phyloP scores from a whole-genome alignment of 208 protist species.

The Strigomonas galati region DNA sequence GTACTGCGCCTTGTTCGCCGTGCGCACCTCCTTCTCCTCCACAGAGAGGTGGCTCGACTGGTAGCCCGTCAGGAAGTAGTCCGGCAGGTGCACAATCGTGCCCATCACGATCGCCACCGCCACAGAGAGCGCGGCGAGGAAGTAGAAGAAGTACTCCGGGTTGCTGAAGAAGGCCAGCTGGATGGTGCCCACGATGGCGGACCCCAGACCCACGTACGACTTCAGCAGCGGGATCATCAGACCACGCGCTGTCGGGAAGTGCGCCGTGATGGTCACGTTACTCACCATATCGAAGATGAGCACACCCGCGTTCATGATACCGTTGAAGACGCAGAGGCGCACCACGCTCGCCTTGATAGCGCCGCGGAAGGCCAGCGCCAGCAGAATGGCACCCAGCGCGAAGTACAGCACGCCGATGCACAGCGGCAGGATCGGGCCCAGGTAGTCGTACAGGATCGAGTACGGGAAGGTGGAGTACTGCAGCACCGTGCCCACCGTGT shows the following conservation, averaged over 20 bases:
- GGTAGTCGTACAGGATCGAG: slow-evolving; percentile 47
- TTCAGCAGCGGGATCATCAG: slow-evolving; percentile 52
- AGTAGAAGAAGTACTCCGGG: slow-evolving; percentile 45
- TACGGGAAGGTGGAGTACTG: slow-evolving; percentile 35
- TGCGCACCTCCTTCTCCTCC: slow-evolving; percentile 33
- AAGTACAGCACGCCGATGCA: slow-evolving; percentile 28
- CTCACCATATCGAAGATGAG: slow-evolving; percentile 35
- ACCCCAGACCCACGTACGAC: slow-evolving; percentile 59
- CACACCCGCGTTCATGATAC: slow-evolving; percentile 20
- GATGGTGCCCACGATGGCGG: slow-evolving; percentile 43
- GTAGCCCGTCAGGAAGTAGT: slow-evolving; percentile 52
- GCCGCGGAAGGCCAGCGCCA: slow-evolving; percentile 44
- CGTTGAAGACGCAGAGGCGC: slow-evolving; percentile 19
- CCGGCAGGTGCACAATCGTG: slow-evolving; percentile 32
- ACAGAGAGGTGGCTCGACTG: slow-evolving; percentile 27
- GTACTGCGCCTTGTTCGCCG: slow-evolving; percentile 38
- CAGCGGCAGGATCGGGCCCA: slow-evolving; percentile 36
- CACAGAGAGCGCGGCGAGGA: slow-evolving; percentile 22
- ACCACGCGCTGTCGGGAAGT: slow-evolving; percentile 50
- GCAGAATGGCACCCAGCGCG: slow-evolving; percentile 26
- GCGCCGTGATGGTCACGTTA: slow-evolving; percentile 39
- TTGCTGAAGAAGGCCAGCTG: slow-evolving; percentile 49
- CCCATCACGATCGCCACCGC: neutral
- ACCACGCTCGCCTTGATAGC: slow-evolving; percentile 31
- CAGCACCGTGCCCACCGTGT: slow-evolving; percentile 30